phyloP scores from a whole-genome alignment of 495 filamentous ascomycete genomes.

The Sporormia fimetaria region DNA sequence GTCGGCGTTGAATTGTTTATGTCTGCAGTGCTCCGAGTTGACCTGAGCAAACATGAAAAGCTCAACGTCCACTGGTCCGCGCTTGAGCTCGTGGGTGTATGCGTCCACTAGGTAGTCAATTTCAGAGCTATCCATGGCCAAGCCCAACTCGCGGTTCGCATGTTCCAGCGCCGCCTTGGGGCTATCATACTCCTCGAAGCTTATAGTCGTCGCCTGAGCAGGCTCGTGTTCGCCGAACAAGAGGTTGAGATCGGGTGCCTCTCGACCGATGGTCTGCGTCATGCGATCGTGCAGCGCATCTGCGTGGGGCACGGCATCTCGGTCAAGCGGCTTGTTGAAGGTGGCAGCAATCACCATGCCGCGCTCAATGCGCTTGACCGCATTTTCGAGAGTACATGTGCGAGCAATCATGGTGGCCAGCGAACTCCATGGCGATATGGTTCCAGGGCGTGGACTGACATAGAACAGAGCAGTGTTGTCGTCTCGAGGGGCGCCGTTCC shows the following conservation, averaged over 20 bases:
- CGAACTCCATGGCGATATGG: slow-evolving; percentile 94
- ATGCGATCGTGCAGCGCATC: slow-evolving; percentile 82
- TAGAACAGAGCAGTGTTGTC: slow-evolving; percentile 44
- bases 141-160: slow-evolving; percentile 69
- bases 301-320: slow-evolving; percentile 45
- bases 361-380: slow-evolving; percentile 75
- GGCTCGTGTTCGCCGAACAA: slow-evolving; percentile 75
- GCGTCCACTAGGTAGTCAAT: slow-evolving; percentile 87
- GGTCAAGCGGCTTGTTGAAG: slow-evolving; percentile 41
- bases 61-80: slow-evolving; percentile 79
- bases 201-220: slow-evolving; percentile 57
- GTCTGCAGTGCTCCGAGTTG: slow-evolving; percentile 68
- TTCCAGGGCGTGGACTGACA: slow-evolving; percentile 64
- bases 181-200: slow-evolving; percentile 49
- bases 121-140: slow-evolving; percentile 78
- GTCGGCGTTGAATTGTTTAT: slow-evolving; percentile 87
- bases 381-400: slow-evolving; percentile 69
- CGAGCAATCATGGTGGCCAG: slow-evolving; percentile 88
- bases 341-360: slow-evolving; percentile 60
- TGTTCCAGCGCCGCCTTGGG: slow-evolving; percentile 63
- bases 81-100: slow-evolving; percentile 59
- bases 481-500: slow-evolving; percentile 33
- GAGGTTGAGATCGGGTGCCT: slow-evolving; percentile 51
- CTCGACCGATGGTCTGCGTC: slow-evolving; percentile 64
- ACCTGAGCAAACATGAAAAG: slow-evolving; percentile 99